These are phyloP conservation scores for Ceratopteris richardii DNA, from an alignment of 75 land plant genomes.

Conservation along the genomic window DNA sequence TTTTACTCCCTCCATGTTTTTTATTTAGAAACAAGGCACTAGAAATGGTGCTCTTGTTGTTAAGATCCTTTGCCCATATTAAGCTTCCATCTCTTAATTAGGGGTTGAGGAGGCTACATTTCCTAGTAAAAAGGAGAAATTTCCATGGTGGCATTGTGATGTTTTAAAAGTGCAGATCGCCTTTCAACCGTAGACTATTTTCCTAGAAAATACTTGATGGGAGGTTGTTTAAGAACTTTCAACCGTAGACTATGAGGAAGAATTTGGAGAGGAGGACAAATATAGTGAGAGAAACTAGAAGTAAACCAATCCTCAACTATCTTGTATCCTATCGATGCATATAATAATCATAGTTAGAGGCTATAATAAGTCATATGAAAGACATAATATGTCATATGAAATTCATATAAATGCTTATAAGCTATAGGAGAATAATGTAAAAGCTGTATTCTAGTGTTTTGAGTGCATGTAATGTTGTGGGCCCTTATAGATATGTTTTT, in stretches of 20 bases:
- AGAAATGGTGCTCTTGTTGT: too few species aligned
- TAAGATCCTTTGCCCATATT: conserved; percentile 65
- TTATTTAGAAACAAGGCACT: too few species aligned
- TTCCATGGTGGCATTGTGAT: conserved; percentile 85
- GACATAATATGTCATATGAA: too few species aligned
- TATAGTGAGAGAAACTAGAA: conserved; percentile 47
- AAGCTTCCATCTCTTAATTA: conserved; percentile 80
- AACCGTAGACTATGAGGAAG: conserved; percentile 41
- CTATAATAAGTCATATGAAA: too few species aligned
- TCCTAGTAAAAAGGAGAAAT: conserved; percentile 69
- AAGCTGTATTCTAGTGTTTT: too few species aligned
- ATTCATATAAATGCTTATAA: too few species aligned
- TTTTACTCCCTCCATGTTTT: too few species aligned
- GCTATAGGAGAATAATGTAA: too few species aligned
- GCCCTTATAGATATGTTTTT: too few species aligned
- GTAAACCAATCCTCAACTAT: conserved; percentile 32
- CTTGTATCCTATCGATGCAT: too few species aligned
- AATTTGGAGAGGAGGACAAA: conserved; percentile 64
- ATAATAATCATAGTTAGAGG: too few species aligned
- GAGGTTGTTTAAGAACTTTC: conserved; percentile 77
- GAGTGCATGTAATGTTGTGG: too few species aligned
- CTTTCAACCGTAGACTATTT: conserved; percentile 69
- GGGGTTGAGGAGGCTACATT: conserved; percentile 76
- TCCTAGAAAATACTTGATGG: conserved; percentile 92
- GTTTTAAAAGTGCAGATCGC: conserved; percentile 56